phyloP scores from a whole-genome alignment of 139 green algal species.

The Marvania coccoides region DNA sequence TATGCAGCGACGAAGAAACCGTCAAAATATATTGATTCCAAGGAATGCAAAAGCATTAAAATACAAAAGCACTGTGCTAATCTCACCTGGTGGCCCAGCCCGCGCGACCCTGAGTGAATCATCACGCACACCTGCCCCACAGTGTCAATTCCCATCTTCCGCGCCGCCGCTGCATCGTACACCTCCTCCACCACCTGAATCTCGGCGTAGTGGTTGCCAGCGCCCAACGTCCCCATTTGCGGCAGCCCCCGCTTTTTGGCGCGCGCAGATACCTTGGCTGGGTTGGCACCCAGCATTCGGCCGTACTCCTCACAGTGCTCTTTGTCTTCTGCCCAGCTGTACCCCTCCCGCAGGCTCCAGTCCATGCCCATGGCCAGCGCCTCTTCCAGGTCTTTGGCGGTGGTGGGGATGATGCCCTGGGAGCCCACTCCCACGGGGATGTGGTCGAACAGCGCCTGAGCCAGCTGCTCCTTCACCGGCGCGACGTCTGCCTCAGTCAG shows the following conservation, averaged over 20 bases:
- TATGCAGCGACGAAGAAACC: too few species aligned
- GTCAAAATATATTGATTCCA: too few species aligned
- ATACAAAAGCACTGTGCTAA: too few species aligned
- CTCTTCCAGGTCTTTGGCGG: conserved; percentile 61
- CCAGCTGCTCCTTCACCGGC: conserved; percentile 66
- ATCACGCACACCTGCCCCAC: conserved; percentile 71
- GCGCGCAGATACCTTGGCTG: conserved; percentile 61
- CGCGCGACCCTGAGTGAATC: conserved; percentile 78
- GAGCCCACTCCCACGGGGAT: conserved; percentile 88
- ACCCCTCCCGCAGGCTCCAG: conserved; percentile 64
- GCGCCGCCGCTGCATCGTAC: conserved; percentile 65
- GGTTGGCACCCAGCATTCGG: conserved; percentile 77
- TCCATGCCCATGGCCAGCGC: conserved; percentile 88
- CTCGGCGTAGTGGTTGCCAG: conserved; percentile 90
- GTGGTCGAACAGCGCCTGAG: conserved; percentile 80
- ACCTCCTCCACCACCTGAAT: conserved; percentile 87
- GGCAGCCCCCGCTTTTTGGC: conserved; percentile 87
- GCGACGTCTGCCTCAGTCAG: conserved; percentile 66
- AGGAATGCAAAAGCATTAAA: too few species aligned
- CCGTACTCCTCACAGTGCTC: conserved; percentile 90
- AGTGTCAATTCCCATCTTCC: conserved; percentile 74
- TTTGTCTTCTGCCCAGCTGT: conserved; percentile 86
- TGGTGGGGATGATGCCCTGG: conserved; percentile 80
- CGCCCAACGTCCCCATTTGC: conserved; percentile 87
- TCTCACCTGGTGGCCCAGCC: conserved; percentile 82